These are phyloP conservation scores for Alternaria metachromatica DNA, from an alignment of 2,329 filamentous ascomycete species.

Conservation along the genomic window DNA sequence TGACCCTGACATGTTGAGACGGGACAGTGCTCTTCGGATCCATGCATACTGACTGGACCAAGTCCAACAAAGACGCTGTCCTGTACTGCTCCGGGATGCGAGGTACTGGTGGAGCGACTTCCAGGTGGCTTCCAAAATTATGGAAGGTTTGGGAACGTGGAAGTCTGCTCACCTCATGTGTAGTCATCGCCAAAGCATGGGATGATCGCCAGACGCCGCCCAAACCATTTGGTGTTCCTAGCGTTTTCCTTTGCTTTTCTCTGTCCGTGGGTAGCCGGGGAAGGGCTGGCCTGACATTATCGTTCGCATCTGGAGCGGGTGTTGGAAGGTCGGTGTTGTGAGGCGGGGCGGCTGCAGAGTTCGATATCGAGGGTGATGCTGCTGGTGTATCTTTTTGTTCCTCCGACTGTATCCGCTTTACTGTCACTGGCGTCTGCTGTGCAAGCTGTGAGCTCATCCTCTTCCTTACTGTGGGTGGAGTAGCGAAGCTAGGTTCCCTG, in stretches of 20 bases:
- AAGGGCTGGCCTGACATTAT: constrained; percentile 7
- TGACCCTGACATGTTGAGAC: not conserved
- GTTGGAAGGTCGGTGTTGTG: constrained; percentile 24
- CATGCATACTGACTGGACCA: constrained; percentile 5
- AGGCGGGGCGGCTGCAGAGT: constrained; percentile 16
- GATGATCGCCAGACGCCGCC: constrained; percentile 31
- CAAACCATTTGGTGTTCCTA: constrained; percentile 29
- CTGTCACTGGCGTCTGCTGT: constrained; percentile 30
- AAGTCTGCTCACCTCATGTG: constrained; percentile 44
- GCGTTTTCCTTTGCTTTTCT: constrained; percentile 25
- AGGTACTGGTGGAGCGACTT: constrained; percentile 32
- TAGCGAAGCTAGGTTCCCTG: constrained; percentile 24
- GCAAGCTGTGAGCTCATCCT: constrained; percentile 21
- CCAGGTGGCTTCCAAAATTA: constrained; percentile 21
- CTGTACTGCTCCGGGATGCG: constrained; percentile 31
- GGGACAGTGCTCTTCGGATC: not conserved
- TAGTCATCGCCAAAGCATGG: constrained; percentile 23
- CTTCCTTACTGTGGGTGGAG: constrained; percentile 24
- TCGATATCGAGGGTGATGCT: not conserved
- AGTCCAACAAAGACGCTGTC: constrained; percentile 22
- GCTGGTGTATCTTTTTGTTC: constrained; percentile 4
- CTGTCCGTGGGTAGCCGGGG: constrained; percentile 23
- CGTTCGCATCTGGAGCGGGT: constrained; percentile 1
- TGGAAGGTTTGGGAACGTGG: constrained; percentile 41
- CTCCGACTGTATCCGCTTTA: constrained; percentile 18